A percentile compares a stretch with the other conserved stretches of the same genome.
Evolutionary conservation across 2,329 filamentous ascomycete species (phyloP).

Genomic region (Aureobasidium sp.): DNA sequence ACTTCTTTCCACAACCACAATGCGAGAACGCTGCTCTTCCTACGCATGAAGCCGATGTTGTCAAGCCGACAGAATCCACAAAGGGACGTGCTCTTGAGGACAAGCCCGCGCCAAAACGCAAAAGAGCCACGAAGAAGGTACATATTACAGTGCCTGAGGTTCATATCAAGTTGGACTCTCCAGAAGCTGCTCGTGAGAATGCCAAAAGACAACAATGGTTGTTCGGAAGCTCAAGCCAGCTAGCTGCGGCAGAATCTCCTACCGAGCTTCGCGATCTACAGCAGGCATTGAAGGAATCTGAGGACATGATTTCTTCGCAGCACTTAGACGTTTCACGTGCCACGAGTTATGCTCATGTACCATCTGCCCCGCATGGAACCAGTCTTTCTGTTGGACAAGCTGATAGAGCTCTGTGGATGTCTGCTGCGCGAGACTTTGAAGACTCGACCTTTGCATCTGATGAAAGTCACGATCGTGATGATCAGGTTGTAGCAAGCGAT

Average conservation of each 20-base stretch:
- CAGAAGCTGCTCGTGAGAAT: constrained; percentile 50
- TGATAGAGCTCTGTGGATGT: constrained; percentile 57
- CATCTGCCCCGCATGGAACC: constrained; percentile 25
- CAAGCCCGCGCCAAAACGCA: constrained; percentile 19
- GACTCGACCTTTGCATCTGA: not conserved
- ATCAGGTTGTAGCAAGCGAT: not conserved
- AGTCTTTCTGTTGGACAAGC: constrained; percentile 26
- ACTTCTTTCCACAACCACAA: constrained; percentile 33
- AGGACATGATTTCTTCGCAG: constrained; percentile 27
- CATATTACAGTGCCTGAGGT: constrained; percentile 19
- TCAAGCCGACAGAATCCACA: constrained; percentile 22
- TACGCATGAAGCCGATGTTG: constrained; percentile 23
- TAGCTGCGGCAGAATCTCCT: constrained; percentile 66
- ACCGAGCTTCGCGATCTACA: constrained; percentile 57
- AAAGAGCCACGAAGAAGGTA: constrained; percentile 31
- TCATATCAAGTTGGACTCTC: constrained; percentile 17
- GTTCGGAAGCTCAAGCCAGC: constrained; percentile 80
- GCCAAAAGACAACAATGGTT: constrained; percentile 67
- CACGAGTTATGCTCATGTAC: constrained; percentile 10
- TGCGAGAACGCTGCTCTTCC: not conserved
- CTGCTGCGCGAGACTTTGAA: constrained; percentile 55
- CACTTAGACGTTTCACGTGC: constrained; percentile 28
- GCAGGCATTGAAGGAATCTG: constrained; percentile 54
- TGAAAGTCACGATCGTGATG: not conserved
- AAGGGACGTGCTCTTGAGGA: constrained; percentile 5